Evolutionary conservation across 2,329 filamentous ascomycete species (phyloP).

Genomic region (Drechmeria coniospora): DNA sequence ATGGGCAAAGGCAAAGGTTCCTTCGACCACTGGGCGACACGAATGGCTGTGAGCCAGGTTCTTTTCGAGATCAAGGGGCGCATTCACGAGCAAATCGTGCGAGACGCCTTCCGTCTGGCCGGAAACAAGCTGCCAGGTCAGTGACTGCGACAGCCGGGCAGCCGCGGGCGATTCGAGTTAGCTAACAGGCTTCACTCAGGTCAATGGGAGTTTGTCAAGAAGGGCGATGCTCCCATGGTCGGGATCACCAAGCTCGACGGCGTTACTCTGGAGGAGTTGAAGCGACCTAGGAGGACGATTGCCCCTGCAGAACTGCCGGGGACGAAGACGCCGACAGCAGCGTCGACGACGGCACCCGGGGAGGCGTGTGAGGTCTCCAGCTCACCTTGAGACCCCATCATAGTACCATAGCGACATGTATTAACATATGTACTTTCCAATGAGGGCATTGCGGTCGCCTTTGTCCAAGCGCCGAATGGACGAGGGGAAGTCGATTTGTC

Average conservation of each 20-base stretch:
- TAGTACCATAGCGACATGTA: no score
- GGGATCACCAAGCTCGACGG: constrained; percentile 85
- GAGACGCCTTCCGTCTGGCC: constrained; percentile 85
- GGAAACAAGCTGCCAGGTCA: constrained; percentile 87
- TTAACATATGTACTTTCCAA: no score
- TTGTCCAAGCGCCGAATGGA: no score
- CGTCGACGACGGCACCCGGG: constrained; percentile 17
- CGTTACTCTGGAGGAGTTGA: constrained; percentile 68
- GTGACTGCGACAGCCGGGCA: constrained; percentile 11
- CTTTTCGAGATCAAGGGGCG: constrained; percentile 86
- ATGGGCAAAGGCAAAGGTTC: constrained; percentile 99
- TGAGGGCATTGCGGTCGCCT: no score
- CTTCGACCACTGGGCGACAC: constrained; percentile 90
- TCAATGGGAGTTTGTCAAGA: constrained; percentile 86
- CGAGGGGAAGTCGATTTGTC: no score
- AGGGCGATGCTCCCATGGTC: constrained; percentile 77
- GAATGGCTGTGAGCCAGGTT: constrained; percentile 80
- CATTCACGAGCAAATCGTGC: constrained; percentile 84
- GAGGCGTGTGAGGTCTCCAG: constrained; percentile 18
- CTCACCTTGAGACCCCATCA: constrained; percentile 8
- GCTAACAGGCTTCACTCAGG: constrained; percentile 35
- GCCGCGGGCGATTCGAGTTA: constrained; percentile 4
- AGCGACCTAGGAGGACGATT: constrained; percentile 58
- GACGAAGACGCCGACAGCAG: constrained; percentile 15
- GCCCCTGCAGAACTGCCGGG: constrained; percentile 26